Evolutionary conservation across 1,284 basidiomycete genomes (phyloP), one percentile per base, ranked within the genome.

Genomic region (Malassezia equina): DNA sequence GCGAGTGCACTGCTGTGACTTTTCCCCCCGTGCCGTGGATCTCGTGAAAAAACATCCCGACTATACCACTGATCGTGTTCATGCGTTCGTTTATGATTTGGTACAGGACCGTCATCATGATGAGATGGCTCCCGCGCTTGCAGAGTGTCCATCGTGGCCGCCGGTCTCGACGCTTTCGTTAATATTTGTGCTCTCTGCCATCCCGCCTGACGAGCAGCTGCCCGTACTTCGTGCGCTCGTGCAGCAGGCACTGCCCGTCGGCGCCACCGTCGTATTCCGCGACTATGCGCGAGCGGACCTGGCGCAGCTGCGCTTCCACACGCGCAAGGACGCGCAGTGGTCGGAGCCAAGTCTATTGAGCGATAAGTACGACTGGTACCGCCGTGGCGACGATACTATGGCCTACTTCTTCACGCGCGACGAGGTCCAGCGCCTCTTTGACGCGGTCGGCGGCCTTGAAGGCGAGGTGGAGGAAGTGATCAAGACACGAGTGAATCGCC

Each of bases 221-320:
- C 4, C 9, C 0, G 63, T 67, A 8, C 51, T 74, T n/a, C 34
- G 55, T 9, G 36, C 61, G 1, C 48, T 75, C 4, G 51, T 67
- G 15, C 23, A n/a, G n/a, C n/a, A 31, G 7, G 40, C 9, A 3
- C 31, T 67, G 21, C 59, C 60, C 9, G 52, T 57, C 0, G 69
- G 69, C n/a, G 62, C 58, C 0, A 55, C 63, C 4, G 55, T 77
- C 3, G 47, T 75, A 13, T 69, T 77, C 40, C 55, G 76, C 12
- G 76, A 77, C 62, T 77, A 76, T 52, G 74, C 73, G 0, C 62
- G 65, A 7, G 67, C 70, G 39, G 76, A 77, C 42, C 61, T 73
- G 7, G 67, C 71, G 0, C 75, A 77, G 51, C 49, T 75, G 0
- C 65, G 75, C 2, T 77, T 75, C 55, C 74, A 76, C 50, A 70